Evolutionary conservation across 495 filamentous ascomycete species (phyloP).

Genomic region (Cairneyella variabilis): DNA sequence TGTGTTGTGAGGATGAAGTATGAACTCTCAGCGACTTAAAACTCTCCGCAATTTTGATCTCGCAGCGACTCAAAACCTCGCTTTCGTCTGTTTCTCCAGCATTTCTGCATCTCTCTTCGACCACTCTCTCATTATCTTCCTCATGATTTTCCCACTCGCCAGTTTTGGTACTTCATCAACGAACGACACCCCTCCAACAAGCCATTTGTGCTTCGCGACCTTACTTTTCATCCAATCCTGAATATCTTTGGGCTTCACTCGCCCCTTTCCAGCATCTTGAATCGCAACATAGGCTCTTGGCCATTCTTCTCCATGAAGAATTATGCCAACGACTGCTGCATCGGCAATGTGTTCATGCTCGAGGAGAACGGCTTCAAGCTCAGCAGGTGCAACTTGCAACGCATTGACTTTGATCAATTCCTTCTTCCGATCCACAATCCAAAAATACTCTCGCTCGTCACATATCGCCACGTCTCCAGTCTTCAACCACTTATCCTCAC

Average conservation of each 20-base stretch:
- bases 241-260: slow-evolving; percentile 60
- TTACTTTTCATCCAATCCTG: slow-evolving; percentile 53
- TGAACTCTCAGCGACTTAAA: too few relatives aligned
- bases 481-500: slow-evolving; percentile 84
- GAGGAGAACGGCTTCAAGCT: slow-evolving; percentile 77
- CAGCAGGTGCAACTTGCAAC: slow-evolving; percentile 82
- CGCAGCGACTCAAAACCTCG: too few relatives aligned
- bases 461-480: slow-evolving; percentile 90
- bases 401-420: slow-evolving; percentile 84
- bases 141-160: slow-evolving; percentile 78
- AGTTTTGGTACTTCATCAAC: slow-evolving; percentile 80
- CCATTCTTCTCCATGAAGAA: slow-evolving; percentile 33
- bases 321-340: slow-evolving; percentile 75
- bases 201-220: slow-evolving; percentile 60
- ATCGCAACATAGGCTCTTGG: neutral
- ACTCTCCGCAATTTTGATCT: too few relatives aligned
- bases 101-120: too few relatives aligned
- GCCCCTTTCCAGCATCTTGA: too few relatives aligned
- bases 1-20: too few relatives aligned
- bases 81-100: too few relatives aligned
- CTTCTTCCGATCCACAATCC: slow-evolving; percentile 78
- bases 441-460: slow-evolving; percentile 43
- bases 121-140: too few relatives aligned
- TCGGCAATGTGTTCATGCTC: slow-evolving; percentile 66
- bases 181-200: slow-evolving; percentile 78